Base-by-base conservation (phyloP, 2,329 filamentous ascomycete species). In the Colletotrichum scovillei region DNA sequence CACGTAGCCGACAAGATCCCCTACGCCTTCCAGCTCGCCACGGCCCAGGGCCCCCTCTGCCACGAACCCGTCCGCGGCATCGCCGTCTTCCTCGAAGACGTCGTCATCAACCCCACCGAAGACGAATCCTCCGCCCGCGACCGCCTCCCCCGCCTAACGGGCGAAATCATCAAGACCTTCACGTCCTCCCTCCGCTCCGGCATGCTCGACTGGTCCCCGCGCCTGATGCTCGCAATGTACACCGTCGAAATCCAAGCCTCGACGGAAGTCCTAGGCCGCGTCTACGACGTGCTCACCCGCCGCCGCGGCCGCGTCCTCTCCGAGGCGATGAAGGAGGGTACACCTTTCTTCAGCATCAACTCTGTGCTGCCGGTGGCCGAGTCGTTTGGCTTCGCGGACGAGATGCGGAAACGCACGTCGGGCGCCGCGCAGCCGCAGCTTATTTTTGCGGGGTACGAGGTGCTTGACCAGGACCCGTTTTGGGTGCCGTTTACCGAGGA, bases 401-500 rank as follows among this genome's bases (percentile, higher is more conserved):
- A 99, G 84, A 98, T 99, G 85, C 92, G 97, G 72, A 98, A 98
- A 85, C 90, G 95, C 7, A 98, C 95, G 0, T 95, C 92, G 7
- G 97, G 97, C 3, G 94, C 94, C 3, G 97, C 97, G 0, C 93
- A 94, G 78, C 97, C 97, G 63, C 97, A 98, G 86, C 88, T 99
- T 49, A 93, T 97, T 74, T 99, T 98, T 81, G 91, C 94, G 8
- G 97, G 97, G 0, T 99, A 95, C 80, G 95, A 98, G 82, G 90
- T 97, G 77, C 87, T 98, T 2, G 95, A 98, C 81, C 93, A 98
- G 84, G 97, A 99, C 85, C 97, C 97, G 0, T 97, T 97, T 86
- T 99, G 97, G 97, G 95, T 97, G 59, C 97, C 97, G 1, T 95
- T 95, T 76, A 98, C 96, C 0, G 97, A 98, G 80, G 97, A 98